Evolutionary conservation across 139 green algal species (phyloP).

Genomic region (Micractinium sp.): DNA sequence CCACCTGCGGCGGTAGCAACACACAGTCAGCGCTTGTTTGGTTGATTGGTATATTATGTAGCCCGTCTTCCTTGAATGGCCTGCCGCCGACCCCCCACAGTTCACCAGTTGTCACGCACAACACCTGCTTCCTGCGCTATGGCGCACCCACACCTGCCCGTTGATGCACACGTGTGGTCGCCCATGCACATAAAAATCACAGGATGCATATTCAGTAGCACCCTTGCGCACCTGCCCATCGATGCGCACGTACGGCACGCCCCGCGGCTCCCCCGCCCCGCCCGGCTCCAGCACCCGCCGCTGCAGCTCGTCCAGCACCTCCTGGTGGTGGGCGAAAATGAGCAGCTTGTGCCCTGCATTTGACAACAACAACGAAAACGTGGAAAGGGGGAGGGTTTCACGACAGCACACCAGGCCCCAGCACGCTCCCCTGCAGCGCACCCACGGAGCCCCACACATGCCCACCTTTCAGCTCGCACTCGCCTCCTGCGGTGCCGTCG

Average conservation of each 20-base stretch:
- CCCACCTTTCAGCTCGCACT: not conserved
- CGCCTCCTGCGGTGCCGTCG: not conserved
- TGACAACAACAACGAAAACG: not conserved
- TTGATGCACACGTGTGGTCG: not conserved
- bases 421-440: not conserved
- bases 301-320: conserved; percentile 55
- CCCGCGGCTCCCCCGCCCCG: not conserved
- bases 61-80: no score
- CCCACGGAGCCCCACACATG: not conserved
- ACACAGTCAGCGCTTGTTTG: no score
- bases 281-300: not conserved
- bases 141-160: no score
- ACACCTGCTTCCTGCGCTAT: no score
- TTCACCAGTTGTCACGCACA: no score
- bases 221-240: not conserved
- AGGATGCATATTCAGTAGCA: no score
- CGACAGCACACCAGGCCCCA: not conserved
- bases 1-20: no score
- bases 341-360: conserved; percentile 58
- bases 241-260: conserved; percentile 37
- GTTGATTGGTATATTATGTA: no score
- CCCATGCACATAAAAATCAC: no score
- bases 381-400: no score
- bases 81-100: no score
- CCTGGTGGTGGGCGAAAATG: conserved; percentile 72